Evolutionary conservation across 805 yeast species (phyloP).

Genomic region (Sugiyamaella qingdaonensis): DNA sequence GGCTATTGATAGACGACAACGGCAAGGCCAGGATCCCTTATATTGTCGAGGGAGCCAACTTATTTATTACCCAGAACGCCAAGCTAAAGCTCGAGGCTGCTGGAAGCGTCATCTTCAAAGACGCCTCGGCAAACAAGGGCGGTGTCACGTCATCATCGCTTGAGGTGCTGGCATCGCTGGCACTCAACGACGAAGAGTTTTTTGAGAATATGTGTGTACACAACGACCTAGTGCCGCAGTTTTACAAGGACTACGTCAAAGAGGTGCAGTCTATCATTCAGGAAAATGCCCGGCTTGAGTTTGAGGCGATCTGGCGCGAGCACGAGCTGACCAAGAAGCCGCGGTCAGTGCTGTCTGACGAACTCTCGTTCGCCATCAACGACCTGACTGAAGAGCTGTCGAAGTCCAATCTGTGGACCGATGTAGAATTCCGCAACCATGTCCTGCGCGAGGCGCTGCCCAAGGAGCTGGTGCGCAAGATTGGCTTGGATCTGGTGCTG

Average conservation of each 20-base stretch:
- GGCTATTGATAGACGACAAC: slow-evolving; percentile 66
- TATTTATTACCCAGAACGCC: slow-evolving; percentile 92
- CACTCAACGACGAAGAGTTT: slow-evolving; percentile 83
- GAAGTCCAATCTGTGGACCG: slow-evolving; percentile 79
- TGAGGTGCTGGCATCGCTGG: slow-evolving; percentile 91
- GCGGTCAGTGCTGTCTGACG: slow-evolving; percentile 64
- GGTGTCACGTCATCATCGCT: slow-evolving; percentile 97
- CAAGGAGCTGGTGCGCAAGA: slow-evolving; percentile 54
- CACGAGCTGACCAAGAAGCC: slow-evolving; percentile 61
- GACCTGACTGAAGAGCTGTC: slow-evolving; percentile 82
- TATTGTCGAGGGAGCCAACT: slow-evolving; percentile 96
- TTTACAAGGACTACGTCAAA: slow-evolving; percentile 78
- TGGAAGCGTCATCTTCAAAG: slow-evolving; percentile 85
- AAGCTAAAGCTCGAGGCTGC: slow-evolving; percentile 81
- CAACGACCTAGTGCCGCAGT: slow-evolving; percentile 53
- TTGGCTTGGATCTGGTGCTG: slow-evolving; percentile 61
- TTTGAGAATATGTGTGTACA: slow-evolving; percentile 68
- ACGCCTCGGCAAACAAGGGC: slow-evolving; percentile 96
- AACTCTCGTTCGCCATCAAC: slow-evolving; percentile 76
- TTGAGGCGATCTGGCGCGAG: slow-evolving; percentile 80
- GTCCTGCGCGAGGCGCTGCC: slow-evolving; percentile 80
- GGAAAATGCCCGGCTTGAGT: slow-evolving; percentile 77
- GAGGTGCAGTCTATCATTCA: slow-evolving; percentile 76
- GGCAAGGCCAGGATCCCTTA: slow-evolving; percentile 77
- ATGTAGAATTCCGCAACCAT: slow-evolving; percentile 67